Conservation (phyloP, 306 rosid species). For the Citrullus amarus region DNA sequence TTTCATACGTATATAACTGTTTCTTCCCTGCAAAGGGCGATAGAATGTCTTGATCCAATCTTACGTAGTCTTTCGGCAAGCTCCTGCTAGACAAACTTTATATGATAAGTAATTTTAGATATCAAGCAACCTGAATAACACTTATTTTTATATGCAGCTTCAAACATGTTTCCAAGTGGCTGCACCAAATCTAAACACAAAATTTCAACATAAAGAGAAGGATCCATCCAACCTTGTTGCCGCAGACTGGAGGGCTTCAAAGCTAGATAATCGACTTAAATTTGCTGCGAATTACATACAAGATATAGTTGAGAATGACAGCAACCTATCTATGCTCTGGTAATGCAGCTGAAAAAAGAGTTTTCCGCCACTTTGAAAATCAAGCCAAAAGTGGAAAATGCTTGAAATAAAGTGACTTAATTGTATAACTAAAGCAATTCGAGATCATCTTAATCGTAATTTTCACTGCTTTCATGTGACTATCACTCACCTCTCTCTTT, state of each 20-base stretch:
- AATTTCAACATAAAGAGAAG: background rate
- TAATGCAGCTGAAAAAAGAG: background rate
- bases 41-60: constrained; percentile 95
- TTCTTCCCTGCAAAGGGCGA: constrained; percentile 96
- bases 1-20: constrained; percentile 73
- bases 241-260: constrained; percentile 78
- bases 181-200: background rate
- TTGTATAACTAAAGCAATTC: background rate
- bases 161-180: background rate
- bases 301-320: constrained; percentile 3
- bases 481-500: constrained; percentile 58
- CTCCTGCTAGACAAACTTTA: constrained; percentile 33
- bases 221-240: constrained; percentile 48
- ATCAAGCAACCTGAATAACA: background rate
- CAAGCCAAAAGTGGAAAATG: background rate
- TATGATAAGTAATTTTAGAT: background rate
- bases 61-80: constrained; percentile 54
- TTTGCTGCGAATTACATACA: constrained; percentile 50
- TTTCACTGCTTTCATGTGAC: too few relatives aligned
- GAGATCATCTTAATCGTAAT: background rate
- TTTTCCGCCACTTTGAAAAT: background rate
- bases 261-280: constrained; percentile 82
- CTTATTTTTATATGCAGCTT: background rate
- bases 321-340: too few relatives aligned
- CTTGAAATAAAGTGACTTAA: too few relatives aligned